phyloP scores from a whole-genome alignment of 768 basidiomycete species.

The Boletus vermiculosoides region DNA sequence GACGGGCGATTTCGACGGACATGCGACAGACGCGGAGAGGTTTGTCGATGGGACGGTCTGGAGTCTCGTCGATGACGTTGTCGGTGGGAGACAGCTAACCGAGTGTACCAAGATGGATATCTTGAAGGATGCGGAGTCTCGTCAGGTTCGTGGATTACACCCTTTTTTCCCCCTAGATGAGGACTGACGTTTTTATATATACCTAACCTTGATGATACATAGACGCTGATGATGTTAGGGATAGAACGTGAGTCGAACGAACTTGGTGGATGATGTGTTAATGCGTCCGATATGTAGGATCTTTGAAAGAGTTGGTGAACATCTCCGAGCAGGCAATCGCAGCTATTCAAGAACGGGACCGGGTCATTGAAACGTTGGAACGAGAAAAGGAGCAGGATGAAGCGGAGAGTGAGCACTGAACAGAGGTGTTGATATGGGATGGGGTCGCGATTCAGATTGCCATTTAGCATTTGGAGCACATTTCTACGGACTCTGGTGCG shows the following conservation, averaged over 20 bases:
- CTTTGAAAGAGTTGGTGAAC: slow-evolving; percentile 32
- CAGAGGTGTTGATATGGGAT: background rate
- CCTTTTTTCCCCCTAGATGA: no score
- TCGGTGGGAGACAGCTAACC: slow-evolving; percentile 34
- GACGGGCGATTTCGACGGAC: slow-evolving; percentile 18
- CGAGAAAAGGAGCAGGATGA: slow-evolving; percentile 10
- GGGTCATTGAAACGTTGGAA: slow-evolving; percentile 10
- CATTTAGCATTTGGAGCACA: background rate
- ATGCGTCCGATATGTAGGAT: slow-evolving; percentile 23
- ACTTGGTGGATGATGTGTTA: background rate
- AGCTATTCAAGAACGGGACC: slow-evolving; percentile 33
- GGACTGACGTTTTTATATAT: background rate
- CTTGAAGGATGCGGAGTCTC: slow-evolving; percentile 41
- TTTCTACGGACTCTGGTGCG: background rate
- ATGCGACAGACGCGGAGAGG: slow-evolving; percentile 2
- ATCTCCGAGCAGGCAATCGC: slow-evolving; percentile 35
- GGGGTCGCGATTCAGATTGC: background rate
- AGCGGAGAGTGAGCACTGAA: background rate
- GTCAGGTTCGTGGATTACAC: slow-evolving; percentile 42
- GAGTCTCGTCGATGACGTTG: slow-evolving; percentile 41
- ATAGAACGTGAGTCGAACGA: slow-evolving; percentile 42
- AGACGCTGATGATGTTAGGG: slow-evolving; percentile 45
- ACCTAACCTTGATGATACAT: background rate
- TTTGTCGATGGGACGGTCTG: slow-evolving; percentile 24
- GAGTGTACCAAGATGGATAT: slow-evolving; percentile 40